Percentiles rank a stretch among this genome's conserved stretches.
Evolutionary conservation across 148 eudicot genomes (phyloP).

Genomic region (Limonium bicolor): DNA sequence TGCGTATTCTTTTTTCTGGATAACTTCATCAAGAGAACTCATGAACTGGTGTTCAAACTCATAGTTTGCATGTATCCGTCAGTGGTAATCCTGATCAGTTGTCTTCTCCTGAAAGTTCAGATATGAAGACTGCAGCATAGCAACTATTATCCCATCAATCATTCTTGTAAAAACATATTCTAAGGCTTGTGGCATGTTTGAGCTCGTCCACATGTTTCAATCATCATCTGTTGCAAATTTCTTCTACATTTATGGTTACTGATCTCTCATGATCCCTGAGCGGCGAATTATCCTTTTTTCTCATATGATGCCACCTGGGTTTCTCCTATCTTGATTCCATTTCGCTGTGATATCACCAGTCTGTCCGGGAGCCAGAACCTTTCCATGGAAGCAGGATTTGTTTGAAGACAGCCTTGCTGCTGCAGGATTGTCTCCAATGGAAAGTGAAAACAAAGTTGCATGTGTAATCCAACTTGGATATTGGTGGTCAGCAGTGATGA

Average conservation of each 20-base stretch:
- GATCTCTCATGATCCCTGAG: conserved; percentile 34
- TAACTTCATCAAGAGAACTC: conserved; percentile 21
- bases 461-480: conserved; percentile 69
- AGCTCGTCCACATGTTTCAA: conserved; percentile 33
- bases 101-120: conserved; percentile 23
- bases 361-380: conserved; percentile 60
- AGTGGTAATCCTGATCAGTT: conserved; percentile 19
- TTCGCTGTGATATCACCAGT: conserved; percentile 57
- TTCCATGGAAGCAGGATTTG: conserved; percentile 79
- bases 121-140: conserved; percentile 23
- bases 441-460: conserved; percentile 58
- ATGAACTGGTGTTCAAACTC: conserved; percentile 20
- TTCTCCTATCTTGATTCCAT: conserved; percentile 34
- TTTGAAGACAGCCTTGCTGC: conserved; percentile 86
- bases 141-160: conserved; percentile 15
- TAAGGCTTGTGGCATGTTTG: conserved; percentile 25
- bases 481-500: conserved; percentile 84
- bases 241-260: conserved; percentile 16
- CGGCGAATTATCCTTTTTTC: conserved; percentile 27
- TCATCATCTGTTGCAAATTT: conserved; percentile 23
- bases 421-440: conserved; percentile 58
- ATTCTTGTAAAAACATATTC: conserved; percentile 17
- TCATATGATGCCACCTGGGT: conserved; percentile 37
- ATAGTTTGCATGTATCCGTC: conserved; percentile 23
- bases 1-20: too few species aligned